Percentiles rank a stretch among this genome's conserved stretches.
These are phyloP conservation scores for Lichtheimia corymbifera DNA, from an alignment of 371 early-diverging fungal species.

Conservation along the genomic window DNA sequence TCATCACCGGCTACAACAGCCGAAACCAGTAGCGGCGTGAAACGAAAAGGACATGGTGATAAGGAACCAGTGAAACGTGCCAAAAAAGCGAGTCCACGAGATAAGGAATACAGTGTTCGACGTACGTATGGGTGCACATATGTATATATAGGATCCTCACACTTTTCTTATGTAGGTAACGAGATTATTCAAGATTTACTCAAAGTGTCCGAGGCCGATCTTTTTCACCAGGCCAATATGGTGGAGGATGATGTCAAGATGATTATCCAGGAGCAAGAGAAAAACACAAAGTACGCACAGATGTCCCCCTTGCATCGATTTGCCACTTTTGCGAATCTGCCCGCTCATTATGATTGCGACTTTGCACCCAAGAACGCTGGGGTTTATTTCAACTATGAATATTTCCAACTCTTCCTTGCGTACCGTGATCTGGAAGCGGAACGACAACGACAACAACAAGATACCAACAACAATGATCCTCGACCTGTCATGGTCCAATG, in stretches of 20 bases:
- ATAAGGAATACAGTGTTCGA: conserved; percentile 46
- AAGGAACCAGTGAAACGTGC: conserved; percentile 16
- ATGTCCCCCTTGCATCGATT: conserved; percentile 44
- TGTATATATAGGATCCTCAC: background rate
- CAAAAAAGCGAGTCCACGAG: conserved; percentile 42
- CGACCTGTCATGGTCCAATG: conserved; percentile 42
- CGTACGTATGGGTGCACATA: conserved; percentile 23
- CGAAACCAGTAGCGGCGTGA: conserved; percentile 8
- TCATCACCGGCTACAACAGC: conserved; percentile 14
- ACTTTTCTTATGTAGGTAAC: conserved; percentile 20
- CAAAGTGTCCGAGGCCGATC: conserved; percentile 44
- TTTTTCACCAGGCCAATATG: conserved; percentile 45
- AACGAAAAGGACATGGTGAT: conserved; percentile 16
- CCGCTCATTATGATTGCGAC: conserved; percentile 52
- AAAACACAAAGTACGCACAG: conserved; percentile 34
- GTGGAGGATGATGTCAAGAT: conserved; percentile 43
- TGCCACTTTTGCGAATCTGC: conserved; percentile 45
- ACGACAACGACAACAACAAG: conserved; percentile 24
- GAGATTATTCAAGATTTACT: conserved; percentile 47
- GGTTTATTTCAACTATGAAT: conserved; percentile 52
- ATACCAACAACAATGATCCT: conserved; percentile 23
- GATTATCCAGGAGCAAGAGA: conserved; percentile 42
- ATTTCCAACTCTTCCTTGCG: conserved; percentile 47
- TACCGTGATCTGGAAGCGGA: conserved; percentile 46
- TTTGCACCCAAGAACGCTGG: conserved; percentile 56